phyloP scores from a whole-genome alignment of 2,329 filamentous ascomycete genomes.

The Metarhizium anisopliae region DNA sequence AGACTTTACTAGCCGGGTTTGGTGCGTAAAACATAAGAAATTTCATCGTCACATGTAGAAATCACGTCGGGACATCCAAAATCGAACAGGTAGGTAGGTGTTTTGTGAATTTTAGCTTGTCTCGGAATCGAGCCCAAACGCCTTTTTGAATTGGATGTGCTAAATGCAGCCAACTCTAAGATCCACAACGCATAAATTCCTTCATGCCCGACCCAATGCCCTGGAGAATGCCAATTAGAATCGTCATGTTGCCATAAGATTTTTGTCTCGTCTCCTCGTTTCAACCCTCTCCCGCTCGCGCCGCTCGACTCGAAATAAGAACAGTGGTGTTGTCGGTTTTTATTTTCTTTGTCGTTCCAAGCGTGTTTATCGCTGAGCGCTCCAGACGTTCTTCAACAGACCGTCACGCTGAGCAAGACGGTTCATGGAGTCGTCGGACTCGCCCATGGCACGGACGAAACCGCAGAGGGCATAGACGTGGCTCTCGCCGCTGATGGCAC shows the following conservation, averaged over 20 bases:
- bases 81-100: background rate
- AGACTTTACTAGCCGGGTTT: slow-evolving; percentile 46
- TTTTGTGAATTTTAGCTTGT: slow-evolving; percentile 20
- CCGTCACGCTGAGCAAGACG: slow-evolving; percentile 91
- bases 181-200: slow-evolving; percentile 17
- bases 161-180: slow-evolving; percentile 34
- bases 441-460: slow-evolving; percentile 95
- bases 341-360: slow-evolving; percentile 6
- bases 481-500: slow-evolving; percentile 88
- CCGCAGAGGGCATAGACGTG: slow-evolving; percentile 95
- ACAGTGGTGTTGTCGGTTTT: slow-evolving; percentile 5
- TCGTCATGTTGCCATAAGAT: slow-evolving; percentile 4
- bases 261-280: background rate
- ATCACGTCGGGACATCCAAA: slow-evolving; percentile 11
- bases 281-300: background rate
- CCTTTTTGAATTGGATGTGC: slow-evolving; percentile 34
- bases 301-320: slow-evolving; percentile 10
- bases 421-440: slow-evolving; percentile 96
- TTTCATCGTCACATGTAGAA: slow-evolving; percentile 4
- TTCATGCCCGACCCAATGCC: slow-evolving; percentile 27
- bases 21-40: slow-evolving; percentile 2
- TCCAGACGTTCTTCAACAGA: slow-evolving; percentile 96
- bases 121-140: slow-evolving; percentile 37
- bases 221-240: slow-evolving; percentile 9
- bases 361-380: slow-evolving; percentile 52